Evolutionary conservation across 2,329 filamentous ascomycete species (phyloP), one percentile per base, ranked within the genome.

Genomic region (Tolypocladium tundrense): DNA sequence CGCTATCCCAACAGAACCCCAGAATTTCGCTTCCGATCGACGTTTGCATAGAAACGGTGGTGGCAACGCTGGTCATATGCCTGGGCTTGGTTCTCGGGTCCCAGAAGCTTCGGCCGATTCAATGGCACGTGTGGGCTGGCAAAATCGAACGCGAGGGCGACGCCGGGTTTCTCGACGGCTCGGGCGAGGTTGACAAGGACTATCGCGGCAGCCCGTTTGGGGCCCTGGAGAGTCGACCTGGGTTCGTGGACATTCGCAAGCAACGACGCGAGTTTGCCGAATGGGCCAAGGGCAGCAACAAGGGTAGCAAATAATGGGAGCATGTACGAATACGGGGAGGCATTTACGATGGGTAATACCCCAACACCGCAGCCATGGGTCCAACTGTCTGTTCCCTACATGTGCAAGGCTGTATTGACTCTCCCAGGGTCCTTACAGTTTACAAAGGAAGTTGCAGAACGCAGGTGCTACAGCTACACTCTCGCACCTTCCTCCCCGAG

Each of bases 181-280:
- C 78, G 59, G 86, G 87, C 35, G 81, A 88, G 67, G 84, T 88
- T 41, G 85, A 90, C 67, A 86, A 83, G 70, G 84, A 86, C 60
- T 88, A 80, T 62, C 75, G 82, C 14, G 88, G 88, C 19, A 96
- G 95, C 69, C 91, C 92, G 7, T 97, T 92, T 71, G 79, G 77
- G 54, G 79, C 83, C 52, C 72, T 97, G 60, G 93, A 97, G 74
- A 87, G 89, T 60, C 79, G 94, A 64, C 84, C 86, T 53, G 87
- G 90, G 1, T 99, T 97, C 67, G 82, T 91, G 75, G 90, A 99
- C 75, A 90, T 97, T 62, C 86, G 91, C 72, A 88, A 85, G 70
- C 81, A 91, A 74, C 82, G 88, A 68, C 85, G 80, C 68, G 88
- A 92, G 60, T 96, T 96, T 77, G 81, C 84, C 19, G 80, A 86